These are phyloP conservation scores for Meyerozyma athensensis DNA, from an alignment of 1,139 yeast genomes.

Conservation along the genomic window DNA sequence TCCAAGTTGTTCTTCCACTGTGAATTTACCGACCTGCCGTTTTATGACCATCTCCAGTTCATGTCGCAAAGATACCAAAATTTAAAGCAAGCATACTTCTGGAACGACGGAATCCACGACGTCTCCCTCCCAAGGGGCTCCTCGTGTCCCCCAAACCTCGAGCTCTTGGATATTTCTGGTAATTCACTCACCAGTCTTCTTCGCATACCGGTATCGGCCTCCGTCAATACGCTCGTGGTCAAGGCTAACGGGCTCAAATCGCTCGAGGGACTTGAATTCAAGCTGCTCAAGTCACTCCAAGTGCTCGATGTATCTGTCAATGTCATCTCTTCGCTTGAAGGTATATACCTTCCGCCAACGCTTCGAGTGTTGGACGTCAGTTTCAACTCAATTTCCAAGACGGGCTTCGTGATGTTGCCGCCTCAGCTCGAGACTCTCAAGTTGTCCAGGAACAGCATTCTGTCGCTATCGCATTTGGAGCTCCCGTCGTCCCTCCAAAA, in stretches of 20 bases:
- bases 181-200: conserved; percentile 16
- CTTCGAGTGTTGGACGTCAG: conserved; percentile 13
- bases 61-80: conserved; percentile 12
- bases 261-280: conserved; percentile 15
- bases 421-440: conserved; percentile 13
- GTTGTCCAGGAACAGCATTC: conserved; percentile 15
- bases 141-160: conserved; percentile 8
- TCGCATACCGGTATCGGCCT: conserved; percentile 12
- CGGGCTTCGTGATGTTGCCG: conserved; percentile 14
- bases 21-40: conserved; percentile 5
- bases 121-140: conserved; percentile 1
- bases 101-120: conserved; percentile 17
- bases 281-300: conserved; percentile 6
- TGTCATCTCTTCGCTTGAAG: conserved; percentile 11
- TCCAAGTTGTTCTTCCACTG: conserved; percentile 14
- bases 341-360: conserved; percentile 12
- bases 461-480: conserved; percentile 9
- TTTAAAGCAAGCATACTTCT: conserved; percentile 16
- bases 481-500: conserved; percentile 15
- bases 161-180: conserved; percentile 17
- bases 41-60: conserved; percentile 7
- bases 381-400: conserved; percentile 14
- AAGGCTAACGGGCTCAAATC: conserved; percentile 17
- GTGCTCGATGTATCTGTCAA: conserved; percentile 14
- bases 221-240: conserved; percentile 13